Conservation (phyloP, 257 asterid genomes). For the Solanum verrucosum region DNA sequence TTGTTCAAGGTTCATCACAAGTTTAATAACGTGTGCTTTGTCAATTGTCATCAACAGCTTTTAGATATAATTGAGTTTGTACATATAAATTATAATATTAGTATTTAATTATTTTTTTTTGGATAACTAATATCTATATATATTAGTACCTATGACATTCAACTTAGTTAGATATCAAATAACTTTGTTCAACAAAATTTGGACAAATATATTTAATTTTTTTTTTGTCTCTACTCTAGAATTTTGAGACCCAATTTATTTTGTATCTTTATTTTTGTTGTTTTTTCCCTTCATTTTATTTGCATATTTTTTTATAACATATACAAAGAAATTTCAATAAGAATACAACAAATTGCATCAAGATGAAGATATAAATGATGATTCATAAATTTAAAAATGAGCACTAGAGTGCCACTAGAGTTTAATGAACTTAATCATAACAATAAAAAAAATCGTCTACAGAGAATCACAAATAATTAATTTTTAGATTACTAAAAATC, state of each 20-base stretch:
- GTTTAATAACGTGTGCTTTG: too few relatives aligned
- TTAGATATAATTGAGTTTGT: too few relatives aligned
- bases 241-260: not conserved
- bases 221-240: not conserved
- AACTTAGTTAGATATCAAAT: not conserved
- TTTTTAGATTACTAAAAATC: not conserved
- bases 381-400: not conserved
- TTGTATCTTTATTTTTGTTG: not conserved
- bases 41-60: too few relatives aligned
- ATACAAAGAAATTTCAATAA: not conserved
- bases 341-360: not conserved
- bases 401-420: not conserved
- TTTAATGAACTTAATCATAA: not conserved
- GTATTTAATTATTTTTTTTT: too few relatives aligned
- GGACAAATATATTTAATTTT: not conserved
- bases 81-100: too few relatives aligned
- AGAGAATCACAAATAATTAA: not conserved
- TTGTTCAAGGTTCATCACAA: too few relatives aligned
- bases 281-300: not conserved
- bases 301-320: not conserved
- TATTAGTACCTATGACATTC: not conserved
- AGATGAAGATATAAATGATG: not conserved
- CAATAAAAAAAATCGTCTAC: not conserved
- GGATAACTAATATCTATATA: not conserved
- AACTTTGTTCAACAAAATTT: not conserved